phyloP scores from a whole-genome alignment of 306 rosid genomes.

The Prosopis cineraria region DNA sequence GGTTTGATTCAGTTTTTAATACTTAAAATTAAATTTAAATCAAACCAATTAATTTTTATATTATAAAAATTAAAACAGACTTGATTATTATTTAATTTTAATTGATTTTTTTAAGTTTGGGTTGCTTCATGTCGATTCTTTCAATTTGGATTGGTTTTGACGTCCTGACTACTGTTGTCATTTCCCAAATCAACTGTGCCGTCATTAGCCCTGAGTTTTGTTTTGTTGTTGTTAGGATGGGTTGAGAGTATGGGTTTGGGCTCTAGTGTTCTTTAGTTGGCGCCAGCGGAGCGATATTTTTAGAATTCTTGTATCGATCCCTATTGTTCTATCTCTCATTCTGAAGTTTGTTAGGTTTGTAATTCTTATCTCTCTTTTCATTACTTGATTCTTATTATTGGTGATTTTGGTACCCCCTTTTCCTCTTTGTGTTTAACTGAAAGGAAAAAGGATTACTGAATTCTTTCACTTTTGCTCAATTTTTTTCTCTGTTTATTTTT shows the following conservation, averaged over 20 bases:
- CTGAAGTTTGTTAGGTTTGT: background rate
- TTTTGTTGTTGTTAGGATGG: background rate
- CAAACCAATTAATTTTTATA: too few species aligned
- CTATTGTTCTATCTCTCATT: background rate
- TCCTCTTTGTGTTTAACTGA: background rate
- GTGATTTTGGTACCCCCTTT: background rate
- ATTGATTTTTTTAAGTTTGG: too few species aligned
- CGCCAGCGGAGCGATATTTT: background rate
- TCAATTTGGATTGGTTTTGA: too few species aligned
- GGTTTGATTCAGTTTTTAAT: too few species aligned
- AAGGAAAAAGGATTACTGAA: background rate
- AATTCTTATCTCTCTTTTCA: background rate
- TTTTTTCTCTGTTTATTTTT: background rate
- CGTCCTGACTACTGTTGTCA: too few species aligned
- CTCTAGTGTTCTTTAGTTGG: background rate
- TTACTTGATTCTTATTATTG: background rate
- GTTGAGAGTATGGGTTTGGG: background rate
- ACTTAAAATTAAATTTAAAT: too few species aligned
- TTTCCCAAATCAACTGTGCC: background rate
- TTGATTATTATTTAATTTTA: too few species aligned
- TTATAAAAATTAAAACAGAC: too few species aligned
- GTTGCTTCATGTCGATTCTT: too few species aligned
- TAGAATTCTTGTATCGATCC: background rate
- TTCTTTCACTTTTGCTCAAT: conserved; percentile 3
- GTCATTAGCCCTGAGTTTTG: background rate